Base-by-base conservation (phyloP, 2,329 filamentous ascomycete species). In the Aspergillus neoniger region DNA sequence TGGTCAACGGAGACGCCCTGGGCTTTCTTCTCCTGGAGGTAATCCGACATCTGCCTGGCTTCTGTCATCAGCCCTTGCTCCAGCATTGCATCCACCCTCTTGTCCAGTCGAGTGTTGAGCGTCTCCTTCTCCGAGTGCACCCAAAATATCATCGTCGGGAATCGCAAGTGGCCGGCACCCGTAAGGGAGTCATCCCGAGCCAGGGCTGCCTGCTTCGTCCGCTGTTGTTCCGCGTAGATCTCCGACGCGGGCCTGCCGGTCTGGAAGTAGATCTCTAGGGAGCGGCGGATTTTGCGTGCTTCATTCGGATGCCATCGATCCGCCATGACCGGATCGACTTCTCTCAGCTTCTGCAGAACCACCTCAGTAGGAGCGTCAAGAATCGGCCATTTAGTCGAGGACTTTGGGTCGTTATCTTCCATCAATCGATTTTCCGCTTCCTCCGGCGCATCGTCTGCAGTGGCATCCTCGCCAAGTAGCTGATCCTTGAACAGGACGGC, bases 221-320 rank as follows among this genome's bases (percentile, higher is more conserved):
- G 64, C 59, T 82, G 82, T 71, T 98, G 94, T 72, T 95, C 88
- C 2, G 86, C 87, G 70, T 99, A 99, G 1, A 96, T 85, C 21
- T 96, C 89, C 0, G 92, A 96, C 0, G 94, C 93, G 17, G 83
- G 88, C 65, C 83, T 88, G 0, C 94, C 93, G 0, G 91, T 96
- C 49, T 88, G 87, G 7, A 97, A 83, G 71, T 87, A 98, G 55
- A 99, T 97, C 70, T 97, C 91, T 3, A 99, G 82, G 1, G 93
- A 96, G 5, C 93, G 87, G 63, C 86, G 86, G 60, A 99, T 97
- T 76, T 96, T 98, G 62, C 95, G 87, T 49, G 87, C 82, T 71
- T 99, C 95, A 48, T 93, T 95, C 0, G 94, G 95, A 76, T 99
- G 96, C 95, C 95, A 99, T 59, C 89, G 84, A 48, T 88, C 85